Percentiles rank a stretch among this genome's conserved stretches.
phyloP scores from a whole-genome alignment of 2,329 filamentous ascomycete species.

The Corynespora cassiicola region DNA sequence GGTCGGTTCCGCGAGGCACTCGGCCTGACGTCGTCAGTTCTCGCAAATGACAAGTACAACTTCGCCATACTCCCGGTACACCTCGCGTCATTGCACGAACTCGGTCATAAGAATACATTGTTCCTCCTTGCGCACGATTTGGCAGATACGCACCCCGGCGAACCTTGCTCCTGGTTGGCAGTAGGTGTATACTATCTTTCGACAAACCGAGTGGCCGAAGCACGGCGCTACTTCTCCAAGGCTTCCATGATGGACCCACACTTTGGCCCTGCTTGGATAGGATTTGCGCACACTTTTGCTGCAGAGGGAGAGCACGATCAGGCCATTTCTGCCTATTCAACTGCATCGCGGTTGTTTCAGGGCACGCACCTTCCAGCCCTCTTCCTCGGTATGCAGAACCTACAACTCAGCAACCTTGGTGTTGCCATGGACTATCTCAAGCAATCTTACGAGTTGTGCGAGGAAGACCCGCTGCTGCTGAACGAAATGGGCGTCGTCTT shows the following conservation, averaged over 20 bases:
- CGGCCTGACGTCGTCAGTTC: slow-evolving; percentile 80
- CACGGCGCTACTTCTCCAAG: slow-evolving; percentile 95
- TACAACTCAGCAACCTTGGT: slow-evolving; percentile 92
- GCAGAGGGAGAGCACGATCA: slow-evolving; percentile 98
- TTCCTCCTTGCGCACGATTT: slow-evolving; percentile 93
- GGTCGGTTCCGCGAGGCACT: slow-evolving; percentile 91
- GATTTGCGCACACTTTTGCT: slow-evolving; percentile 97
- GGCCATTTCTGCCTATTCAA: slow-evolving; percentile 96
- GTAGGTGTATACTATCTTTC: slow-evolving; percentile 94
- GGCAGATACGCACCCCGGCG: slow-evolving; percentile 87
- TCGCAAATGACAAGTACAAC: slow-evolving; percentile 86
- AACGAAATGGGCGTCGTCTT: slow-evolving; percentile 97
- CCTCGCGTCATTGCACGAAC: slow-evolving; percentile 87
- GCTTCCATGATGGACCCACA: slow-evolving; percentile 97
- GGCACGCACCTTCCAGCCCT: slow-evolving; percentile 95
- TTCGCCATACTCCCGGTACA: slow-evolving; percentile 90
- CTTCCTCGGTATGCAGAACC: slow-evolving; percentile 97
- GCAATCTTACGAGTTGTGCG: slow-evolving; percentile 82
- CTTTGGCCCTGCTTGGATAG: slow-evolving; percentile 97
- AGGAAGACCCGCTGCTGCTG: slow-evolving; percentile 84
- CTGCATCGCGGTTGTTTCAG: slow-evolving; percentile 92
- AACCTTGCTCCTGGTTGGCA: slow-evolving; percentile 91
- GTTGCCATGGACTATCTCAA: slow-evolving; percentile 94
- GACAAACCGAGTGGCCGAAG: slow-evolving; percentile 89
- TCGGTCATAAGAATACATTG: slow-evolving; percentile 83